Conservation (phyloP, 208 protist genomes). For the Trypanosoma lewisi region DNA sequence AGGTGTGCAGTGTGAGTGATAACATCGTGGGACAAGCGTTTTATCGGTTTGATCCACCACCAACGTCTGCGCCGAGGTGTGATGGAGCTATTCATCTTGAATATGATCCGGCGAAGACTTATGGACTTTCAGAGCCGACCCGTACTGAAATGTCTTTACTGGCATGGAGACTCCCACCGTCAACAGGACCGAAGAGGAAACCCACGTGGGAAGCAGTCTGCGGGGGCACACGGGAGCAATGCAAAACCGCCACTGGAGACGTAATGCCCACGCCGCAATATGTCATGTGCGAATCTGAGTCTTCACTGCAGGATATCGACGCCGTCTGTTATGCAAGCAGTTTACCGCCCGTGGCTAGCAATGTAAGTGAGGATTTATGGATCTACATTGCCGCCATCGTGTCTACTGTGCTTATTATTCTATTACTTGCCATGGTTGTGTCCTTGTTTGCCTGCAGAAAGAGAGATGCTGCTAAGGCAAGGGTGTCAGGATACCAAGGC, state of each 20-base stretch:
- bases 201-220: neutral
- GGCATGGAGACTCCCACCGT: conserved; percentile 3
- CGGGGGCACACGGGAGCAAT: too few species aligned
- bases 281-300: conserved; percentile 1
- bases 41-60: conserved; percentile 13
- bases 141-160: neutral
- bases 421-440: neutral
- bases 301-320: neutral
- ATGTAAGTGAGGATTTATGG: neutral
- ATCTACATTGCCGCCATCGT: neutral
- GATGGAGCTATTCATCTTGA: neutral
- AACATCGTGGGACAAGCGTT: neutral
- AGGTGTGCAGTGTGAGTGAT: neutral
- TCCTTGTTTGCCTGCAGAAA: neutral
- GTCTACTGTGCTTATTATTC: neutral
- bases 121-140: neutral
- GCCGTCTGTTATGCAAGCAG: neutral
- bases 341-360: neutral
- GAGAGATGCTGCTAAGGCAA: neutral
- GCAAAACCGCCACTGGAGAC: too few species aligned
- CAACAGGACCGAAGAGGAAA: neutral
- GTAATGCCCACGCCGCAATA: neutral
- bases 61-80: neutral
- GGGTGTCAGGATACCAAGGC: neutral
- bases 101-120: conserved; percentile 7